Conservation (phyloP, 192 early-diverging fungal genomes). For the Mortierella alpina region DNA sequence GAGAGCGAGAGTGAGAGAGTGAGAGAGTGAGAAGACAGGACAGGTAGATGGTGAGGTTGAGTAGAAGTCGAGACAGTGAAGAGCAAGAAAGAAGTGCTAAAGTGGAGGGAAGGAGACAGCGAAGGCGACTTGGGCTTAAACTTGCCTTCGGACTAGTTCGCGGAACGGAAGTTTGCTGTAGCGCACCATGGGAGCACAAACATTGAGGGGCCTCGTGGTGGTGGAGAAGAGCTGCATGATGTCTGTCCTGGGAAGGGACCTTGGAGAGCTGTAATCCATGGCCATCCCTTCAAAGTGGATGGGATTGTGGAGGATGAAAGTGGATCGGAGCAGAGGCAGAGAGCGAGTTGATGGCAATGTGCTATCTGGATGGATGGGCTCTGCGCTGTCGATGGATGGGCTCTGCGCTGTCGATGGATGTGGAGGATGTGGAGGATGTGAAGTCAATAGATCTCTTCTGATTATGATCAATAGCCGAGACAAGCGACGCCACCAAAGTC, state of each 20-base stretch:
- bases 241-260: conserved; percentile 32
- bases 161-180: conserved; percentile 96
- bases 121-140: background rate
- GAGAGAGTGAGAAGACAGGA: background rate
- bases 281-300: no score
- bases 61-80: background rate
- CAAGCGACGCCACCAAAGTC: no score
- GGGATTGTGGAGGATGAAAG: no score
- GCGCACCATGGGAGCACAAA: conserved; percentile 97
- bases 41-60: background rate
- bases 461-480: no score
- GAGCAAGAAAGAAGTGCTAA: background rate
- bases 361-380: no score
- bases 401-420: no score
- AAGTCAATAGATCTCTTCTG: no score
- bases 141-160: conserved; percentile 81
- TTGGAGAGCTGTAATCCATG: no score
- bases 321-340: no score
- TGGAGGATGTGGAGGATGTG: no score
- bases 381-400: no score
- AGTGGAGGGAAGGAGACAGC: background rate
- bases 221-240: conserved; percentile 46
- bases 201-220: conserved; percentile 64
- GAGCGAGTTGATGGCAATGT: no score
- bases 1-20: background rate